These are phyloP conservation scores for Geranium incanum DNA, from an alignment of 441 rosid genomes.

Conservation along the genomic window DNA sequence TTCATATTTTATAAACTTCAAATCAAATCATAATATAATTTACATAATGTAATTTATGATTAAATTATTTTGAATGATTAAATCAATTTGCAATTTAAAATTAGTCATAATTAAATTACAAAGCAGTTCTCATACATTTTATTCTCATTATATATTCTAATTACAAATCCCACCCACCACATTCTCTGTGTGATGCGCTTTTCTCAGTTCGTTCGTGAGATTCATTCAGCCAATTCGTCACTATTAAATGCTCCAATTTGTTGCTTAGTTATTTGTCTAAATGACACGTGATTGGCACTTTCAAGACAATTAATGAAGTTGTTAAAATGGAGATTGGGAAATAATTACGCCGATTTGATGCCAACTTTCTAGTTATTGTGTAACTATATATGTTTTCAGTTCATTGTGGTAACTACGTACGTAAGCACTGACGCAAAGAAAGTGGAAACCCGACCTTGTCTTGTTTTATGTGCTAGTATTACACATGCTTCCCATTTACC, in stretches of 20 bases:
- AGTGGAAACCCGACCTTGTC: not conserved
- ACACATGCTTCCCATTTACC: not conserved
- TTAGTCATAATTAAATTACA: no score
- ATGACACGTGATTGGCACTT: not conserved
- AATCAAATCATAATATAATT: no score
- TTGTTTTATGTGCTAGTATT: not conserved
- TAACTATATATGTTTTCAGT: no score
- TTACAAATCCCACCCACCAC: not conserved
- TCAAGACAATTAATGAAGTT: not conserved
- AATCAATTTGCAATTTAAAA: no score
- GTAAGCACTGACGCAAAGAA: not conserved
- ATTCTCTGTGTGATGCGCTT: not conserved
- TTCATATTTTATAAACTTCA: no score
- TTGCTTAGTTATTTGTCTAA: not conserved
- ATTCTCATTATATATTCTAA: no score
- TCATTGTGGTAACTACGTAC: not conserved
- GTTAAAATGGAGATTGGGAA: not conserved
- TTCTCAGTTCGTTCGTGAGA: not conserved
- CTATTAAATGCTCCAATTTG: not conserved
- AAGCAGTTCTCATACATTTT: no score
- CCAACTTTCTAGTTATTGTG: no score
- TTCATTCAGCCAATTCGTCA: not conserved
- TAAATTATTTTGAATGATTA: no score
- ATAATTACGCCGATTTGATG: no score
- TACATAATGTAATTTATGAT: no score